Evolutionary conservation across 192 early-diverging fungal species (phyloP).

Genomic region (Mortierella alpina): DNA sequence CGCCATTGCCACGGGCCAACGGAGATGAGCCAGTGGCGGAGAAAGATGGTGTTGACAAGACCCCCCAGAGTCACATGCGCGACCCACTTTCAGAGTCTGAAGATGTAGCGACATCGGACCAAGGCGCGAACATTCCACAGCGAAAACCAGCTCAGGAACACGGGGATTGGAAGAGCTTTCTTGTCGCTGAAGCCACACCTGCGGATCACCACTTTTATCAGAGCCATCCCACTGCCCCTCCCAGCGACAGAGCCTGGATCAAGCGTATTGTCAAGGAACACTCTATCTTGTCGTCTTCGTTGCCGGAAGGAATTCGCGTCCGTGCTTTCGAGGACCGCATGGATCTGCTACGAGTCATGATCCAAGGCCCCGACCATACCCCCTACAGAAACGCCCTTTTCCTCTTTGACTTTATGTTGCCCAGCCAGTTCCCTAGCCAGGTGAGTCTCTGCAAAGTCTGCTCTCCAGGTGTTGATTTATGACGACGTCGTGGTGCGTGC

Average conservation of each 20-base stretch:
- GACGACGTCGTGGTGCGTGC: background rate
- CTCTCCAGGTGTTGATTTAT: background rate
- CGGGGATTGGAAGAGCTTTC: slow-evolving; percentile 36
- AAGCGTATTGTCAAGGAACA: slow-evolving; percentile 58
- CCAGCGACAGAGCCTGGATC: slow-evolving; percentile 31
- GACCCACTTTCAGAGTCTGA: slow-evolving; percentile 30
- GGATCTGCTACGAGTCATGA: slow-evolving; percentile 66
- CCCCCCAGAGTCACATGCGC: background rate
- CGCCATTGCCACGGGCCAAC: too few relatives aligned
- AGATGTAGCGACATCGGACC: background rate
- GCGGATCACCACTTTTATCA: slow-evolving; percentile 49
- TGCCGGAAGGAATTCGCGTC: slow-evolving; percentile 70
- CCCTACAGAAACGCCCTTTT: slow-evolving; percentile 70
- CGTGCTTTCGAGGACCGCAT: slow-evolving; percentile 66
- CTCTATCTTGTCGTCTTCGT: slow-evolving; percentile 53
- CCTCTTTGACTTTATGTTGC: slow-evolving; percentile 67
- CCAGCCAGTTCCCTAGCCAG: slow-evolving; percentile 59
- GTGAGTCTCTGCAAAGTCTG: background rate
- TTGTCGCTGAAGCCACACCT: slow-evolving; percentile 38
- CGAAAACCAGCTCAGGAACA: slow-evolving; percentile 2
- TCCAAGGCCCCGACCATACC: slow-evolving; percentile 67
- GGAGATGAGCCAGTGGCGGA: too few relatives aligned
- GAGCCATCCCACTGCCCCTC: slow-evolving; percentile 9
- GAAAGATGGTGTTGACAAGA: background rate
- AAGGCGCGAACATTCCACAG: background rate